Conservation (phyloP, 164 flowering plant species). For the Platanus orientalis region DNA sequence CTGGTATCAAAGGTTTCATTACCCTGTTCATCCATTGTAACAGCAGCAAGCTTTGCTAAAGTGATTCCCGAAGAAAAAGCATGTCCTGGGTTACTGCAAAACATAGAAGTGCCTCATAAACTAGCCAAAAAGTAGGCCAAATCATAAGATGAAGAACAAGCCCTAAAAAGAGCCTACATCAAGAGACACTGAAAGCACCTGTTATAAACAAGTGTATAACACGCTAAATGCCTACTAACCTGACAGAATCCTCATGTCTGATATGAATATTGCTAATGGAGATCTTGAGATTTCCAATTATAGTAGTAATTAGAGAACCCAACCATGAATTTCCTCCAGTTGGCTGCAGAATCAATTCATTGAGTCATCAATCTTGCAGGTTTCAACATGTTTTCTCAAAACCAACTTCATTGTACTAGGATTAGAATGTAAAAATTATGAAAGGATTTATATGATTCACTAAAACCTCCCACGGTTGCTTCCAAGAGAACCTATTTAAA, state of each 20-base stretch:
- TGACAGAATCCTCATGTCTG: constrained; percentile 88
- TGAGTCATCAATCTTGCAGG: too few relatives aligned
- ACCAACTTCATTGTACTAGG: too few relatives aligned
- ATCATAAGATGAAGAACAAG: neutral
- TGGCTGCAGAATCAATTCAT: constrained; percentile 39
- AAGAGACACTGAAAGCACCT: neutral
- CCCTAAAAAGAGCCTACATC: neutral
- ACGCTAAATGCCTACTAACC: constrained; percentile 38
- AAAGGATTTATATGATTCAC: too few relatives aligned
- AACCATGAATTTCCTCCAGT: constrained; percentile 91
- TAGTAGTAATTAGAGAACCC: constrained; percentile 82
- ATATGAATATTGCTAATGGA: constrained; percentile 94
- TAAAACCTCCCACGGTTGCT: too few relatives aligned
- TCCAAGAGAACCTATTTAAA: too few relatives aligned
- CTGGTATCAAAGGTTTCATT: constrained; percentile 98
- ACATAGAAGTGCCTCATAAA: constrained; percentile 7
- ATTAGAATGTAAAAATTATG: too few relatives aligned
- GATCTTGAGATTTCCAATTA: constrained; percentile 94
- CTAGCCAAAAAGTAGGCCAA: constrained; percentile 1
- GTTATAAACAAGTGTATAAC: neutral
- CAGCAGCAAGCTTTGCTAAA: constrained; percentile 95
- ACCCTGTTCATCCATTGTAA: constrained; percentile 92
- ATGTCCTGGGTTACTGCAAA: constrained; percentile 78
- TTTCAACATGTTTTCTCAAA: too few relatives aligned
- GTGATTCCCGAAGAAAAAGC: constrained; percentile 89